These are phyloP conservation scores for Fistulifera pelliculosa DNA, from an alignment of 108 stramenopile genomes.

Conservation along the genomic window DNA sequence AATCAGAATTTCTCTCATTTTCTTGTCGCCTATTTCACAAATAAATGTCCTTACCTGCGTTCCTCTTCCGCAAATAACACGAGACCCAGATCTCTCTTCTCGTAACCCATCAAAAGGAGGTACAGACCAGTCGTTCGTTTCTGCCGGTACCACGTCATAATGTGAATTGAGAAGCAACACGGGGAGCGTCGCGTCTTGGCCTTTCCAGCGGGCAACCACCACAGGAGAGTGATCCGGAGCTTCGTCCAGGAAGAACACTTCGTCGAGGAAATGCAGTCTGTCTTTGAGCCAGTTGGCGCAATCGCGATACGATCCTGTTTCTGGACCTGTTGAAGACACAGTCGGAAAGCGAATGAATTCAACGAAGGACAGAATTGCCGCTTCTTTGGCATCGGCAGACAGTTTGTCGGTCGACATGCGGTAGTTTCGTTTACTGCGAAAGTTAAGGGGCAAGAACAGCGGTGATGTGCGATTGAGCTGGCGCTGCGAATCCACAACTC, in stretches of 20 bases:
- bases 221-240: constrained; percentile 73
- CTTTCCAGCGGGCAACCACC: constrained; percentile 80
- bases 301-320: constrained; percentile 64
- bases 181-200: constrained; percentile 61
- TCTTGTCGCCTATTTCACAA: no score
- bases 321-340: constrained; percentile 61
- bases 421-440: no score
- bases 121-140: constrained; percentile 51
- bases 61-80: constrained; percentile 85
- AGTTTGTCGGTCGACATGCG: no score
- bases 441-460: no score
- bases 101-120: constrained; percentile 76
- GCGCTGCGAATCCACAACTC: no score
- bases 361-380: constrained; percentile 47
- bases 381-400: constrained; percentile 22
- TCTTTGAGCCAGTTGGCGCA: constrained; percentile 63
- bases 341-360: constrained; percentile 63
- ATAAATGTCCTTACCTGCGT: constrained; percentile 20
- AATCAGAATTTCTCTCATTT: no score
- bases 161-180: constrained; percentile 87
- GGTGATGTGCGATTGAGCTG: no score
- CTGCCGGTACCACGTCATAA: constrained; percentile 95
- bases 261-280: constrained; percentile 18
- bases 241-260: constrained; percentile 36
- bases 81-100: constrained; percentile 21